A percentile compares a stretch with the other conserved stretches of the same genome.
phyloP scores from a whole-genome alignment of 192 early-diverging fungal species.

The Funneliformis mosseae region DNA sequence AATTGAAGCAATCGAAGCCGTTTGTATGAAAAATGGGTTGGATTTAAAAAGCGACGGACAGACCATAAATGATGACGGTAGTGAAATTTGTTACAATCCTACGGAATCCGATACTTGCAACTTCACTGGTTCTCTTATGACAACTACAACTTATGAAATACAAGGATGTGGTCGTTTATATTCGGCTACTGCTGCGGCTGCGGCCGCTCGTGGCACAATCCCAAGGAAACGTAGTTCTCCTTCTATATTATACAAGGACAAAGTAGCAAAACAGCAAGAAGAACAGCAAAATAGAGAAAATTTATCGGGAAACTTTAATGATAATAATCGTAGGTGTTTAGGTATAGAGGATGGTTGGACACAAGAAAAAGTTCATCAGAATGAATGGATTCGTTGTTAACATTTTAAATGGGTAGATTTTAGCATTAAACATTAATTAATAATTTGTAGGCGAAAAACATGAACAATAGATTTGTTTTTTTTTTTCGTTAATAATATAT shows the following conservation, averaged over 20 bases:
- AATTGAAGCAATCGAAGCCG: slow-evolving; percentile 20
- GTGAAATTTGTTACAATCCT: background rate
- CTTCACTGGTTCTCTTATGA: background rate
- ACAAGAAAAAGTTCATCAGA: slow-evolving; percentile 27
- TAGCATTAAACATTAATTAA: background rate
- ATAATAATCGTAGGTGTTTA: slow-evolving; percentile 3
- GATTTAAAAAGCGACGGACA: background rate
- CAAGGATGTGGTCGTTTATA: background rate
- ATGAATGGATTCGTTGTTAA: slow-evolving; percentile 30
- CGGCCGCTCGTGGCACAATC: background rate
- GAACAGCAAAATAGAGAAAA: background rate
- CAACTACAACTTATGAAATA: background rate
- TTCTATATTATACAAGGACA: background rate
- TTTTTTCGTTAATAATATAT: too few relatives aligned
- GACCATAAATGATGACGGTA: background rate
- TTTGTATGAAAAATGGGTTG: background rate
- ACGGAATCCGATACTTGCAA: slow-evolving; percentile 3
- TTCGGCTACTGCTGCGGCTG: background rate
- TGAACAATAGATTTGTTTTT: too few relatives aligned
- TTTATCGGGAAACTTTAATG: background rate
- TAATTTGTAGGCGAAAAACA: too few relatives aligned
- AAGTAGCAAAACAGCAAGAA: background rate
- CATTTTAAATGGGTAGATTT: background rate
- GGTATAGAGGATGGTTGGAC: slow-evolving; percentile 24
- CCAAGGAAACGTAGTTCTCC: slow-evolving; percentile 2